These are phyloP conservation scores for Penicillium sp. DNA, from an alignment of 2,329 filamentous ascomycete genomes.

Conservation along the genomic window DNA sequence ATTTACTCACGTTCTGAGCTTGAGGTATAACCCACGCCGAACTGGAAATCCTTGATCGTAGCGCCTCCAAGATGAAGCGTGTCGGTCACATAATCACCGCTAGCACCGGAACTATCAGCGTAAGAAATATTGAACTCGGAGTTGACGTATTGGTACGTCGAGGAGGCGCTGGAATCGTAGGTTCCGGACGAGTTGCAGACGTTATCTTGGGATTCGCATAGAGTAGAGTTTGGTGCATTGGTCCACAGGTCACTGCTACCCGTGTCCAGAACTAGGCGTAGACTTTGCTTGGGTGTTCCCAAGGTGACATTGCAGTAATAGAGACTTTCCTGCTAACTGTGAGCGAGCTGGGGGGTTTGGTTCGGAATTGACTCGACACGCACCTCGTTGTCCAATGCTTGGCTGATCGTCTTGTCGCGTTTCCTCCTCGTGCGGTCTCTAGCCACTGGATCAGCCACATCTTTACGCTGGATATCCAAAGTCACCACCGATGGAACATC, in stretches of 20 bases:
- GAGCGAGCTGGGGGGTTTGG: background rate
- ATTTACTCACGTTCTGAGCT: slow-evolving; percentile 42
- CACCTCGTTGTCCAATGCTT: slow-evolving; percentile 56
- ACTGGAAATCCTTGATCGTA: slow-evolving; percentile 53
- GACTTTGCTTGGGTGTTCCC: slow-evolving; percentile 55
- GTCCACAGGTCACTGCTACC: slow-evolving; percentile 63
- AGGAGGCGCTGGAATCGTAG: slow-evolving; percentile 60
- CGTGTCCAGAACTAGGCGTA: slow-evolving; percentile 61
- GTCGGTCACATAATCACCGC: slow-evolving; percentile 78
- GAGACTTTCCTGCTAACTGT: slow-evolving; percentile 46
- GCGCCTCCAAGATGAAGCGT: slow-evolving; percentile 57
- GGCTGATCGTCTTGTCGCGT: slow-evolving; percentile 43
- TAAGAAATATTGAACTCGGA: slow-evolving; percentile 85
- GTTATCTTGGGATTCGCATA: slow-evolving; percentile 44
- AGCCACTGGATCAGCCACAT: slow-evolving; percentile 45
- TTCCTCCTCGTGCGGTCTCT: slow-evolving; percentile 49
- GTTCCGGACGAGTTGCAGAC: slow-evolving; percentile 51
- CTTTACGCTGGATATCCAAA: slow-evolving; percentile 51
- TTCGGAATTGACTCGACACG: background rate
- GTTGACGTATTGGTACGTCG: slow-evolving; percentile 71
- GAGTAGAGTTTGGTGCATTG: slow-evolving; percentile 51
- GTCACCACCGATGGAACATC: slow-evolving; percentile 47
- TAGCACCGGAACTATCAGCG: slow-evolving; percentile 73
- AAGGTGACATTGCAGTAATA: slow-evolving; percentile 59
- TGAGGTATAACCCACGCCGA: slow-evolving; percentile 59